Base-by-base conservation (phyloP, 2,329 filamentous ascomycete species). In the Incumbomyces lentus region DNA sequence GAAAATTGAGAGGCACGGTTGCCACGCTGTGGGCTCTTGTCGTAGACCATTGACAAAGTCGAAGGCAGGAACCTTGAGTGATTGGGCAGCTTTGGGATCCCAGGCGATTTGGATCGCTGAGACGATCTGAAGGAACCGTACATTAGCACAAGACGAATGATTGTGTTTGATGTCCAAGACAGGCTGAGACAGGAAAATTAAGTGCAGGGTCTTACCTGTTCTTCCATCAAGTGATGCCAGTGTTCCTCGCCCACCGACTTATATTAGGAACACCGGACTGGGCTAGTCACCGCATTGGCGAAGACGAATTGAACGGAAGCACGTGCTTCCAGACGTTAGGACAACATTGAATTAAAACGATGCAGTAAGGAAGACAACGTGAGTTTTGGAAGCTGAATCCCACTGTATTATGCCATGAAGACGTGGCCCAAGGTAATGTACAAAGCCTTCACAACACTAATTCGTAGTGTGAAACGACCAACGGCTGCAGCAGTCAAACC, bases 91-190 rank as follows among this genome's bases (percentile, higher is more conserved):
- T 59, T 76, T 69, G 49, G 86, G 86, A 67, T 90, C 82, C 72
- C 82, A 92, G 67, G 87, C 86, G 70, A 96, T 93, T 67, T 92
- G 81, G 70, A 96, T 92, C 67, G 92, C 92, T 30, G 54, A 56
- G 40, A 56, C 52, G 31, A 58, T 53, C 55, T 58, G 35, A 18
- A 34, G 44, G 12, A 34, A 26, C 18, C 42, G 48, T 30, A 44
- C 49, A 85, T 79, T 13, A 93, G 70, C 35, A 26, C 22, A 4
- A 8, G 22, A 4, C 22, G 22, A 26, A 26, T 26, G 5, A 8
- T 26, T 5, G 22, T 26, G 22, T 26, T 26, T 26, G 22, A 26
- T 26, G 22, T 8, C 18, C 19, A 3, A 12, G 19, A 26, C 32
- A 38, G 22, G 16, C 3, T 17, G 11, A 34, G 34, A 19, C 14